A percentile compares a stretch with the other conserved stretches of the same genome.
Evolutionary conservation across 768 basidiomycete species (phyloP).

Genomic region (Cyclocybe cylindracea): DNA sequence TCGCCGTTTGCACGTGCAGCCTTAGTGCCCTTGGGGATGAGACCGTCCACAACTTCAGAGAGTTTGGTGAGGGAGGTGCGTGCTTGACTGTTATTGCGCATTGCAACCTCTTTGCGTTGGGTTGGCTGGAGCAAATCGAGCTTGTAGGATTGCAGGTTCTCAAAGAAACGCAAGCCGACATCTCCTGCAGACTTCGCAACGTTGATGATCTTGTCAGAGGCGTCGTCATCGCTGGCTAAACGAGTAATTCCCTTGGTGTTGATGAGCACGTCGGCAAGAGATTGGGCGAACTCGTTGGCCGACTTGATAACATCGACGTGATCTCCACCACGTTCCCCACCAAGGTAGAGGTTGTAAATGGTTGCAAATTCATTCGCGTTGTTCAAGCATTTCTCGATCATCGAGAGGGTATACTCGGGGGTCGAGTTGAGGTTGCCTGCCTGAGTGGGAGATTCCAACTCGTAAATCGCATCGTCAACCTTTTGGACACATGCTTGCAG

Average conservation of each 20-base stretch:
- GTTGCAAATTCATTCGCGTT: constrained; percentile 97
- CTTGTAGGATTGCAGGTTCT: constrained; percentile 95
- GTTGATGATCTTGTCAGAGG: constrained; percentile 84
- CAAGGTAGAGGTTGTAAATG: constrained; percentile 88
- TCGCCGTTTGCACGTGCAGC: constrained; percentile 83
- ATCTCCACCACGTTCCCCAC: constrained; percentile 86
- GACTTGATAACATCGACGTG: constrained; percentile 98
- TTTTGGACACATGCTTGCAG: constrained; percentile 95
- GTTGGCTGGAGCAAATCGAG: constrained; percentile 75
- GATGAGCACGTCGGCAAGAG: constrained; percentile 86
- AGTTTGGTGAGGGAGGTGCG: constrained; percentile 82
- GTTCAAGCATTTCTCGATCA: constrained; percentile 96
- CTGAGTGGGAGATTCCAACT: constrained; percentile 93
- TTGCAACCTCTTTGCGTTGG: constrained; percentile 83
- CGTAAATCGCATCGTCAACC: constrained; percentile 96
- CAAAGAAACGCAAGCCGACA: constrained; percentile 87
- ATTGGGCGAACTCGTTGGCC: constrained; percentile 95
- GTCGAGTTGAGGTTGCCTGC: constrained; percentile 97
- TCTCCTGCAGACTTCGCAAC: constrained; percentile 88
- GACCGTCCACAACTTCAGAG: constrained; percentile 81
- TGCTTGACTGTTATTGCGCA: constrained; percentile 86
- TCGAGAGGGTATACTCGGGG: constrained; percentile 95
- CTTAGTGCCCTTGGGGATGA: constrained; percentile 84
- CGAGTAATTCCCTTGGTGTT: constrained; percentile 97
- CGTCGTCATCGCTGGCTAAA: constrained; percentile 87